Base-by-base conservation (phyloP, 495 filamentous ascomycete genomes). In the Lasiosphaeria miniovina region DNA sequence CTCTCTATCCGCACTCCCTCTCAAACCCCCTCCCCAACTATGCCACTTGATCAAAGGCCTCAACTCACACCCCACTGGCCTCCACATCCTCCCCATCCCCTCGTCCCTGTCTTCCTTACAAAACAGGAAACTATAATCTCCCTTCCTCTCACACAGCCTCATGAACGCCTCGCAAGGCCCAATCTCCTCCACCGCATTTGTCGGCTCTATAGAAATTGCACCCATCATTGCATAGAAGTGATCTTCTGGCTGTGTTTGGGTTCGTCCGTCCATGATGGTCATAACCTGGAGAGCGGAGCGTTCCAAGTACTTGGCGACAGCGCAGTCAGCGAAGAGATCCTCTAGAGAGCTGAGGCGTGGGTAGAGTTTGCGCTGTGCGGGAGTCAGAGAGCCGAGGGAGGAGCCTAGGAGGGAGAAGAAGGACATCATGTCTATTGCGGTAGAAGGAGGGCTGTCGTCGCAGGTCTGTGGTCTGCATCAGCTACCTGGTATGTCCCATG, bases 211-310 rank as follows among this genome's bases (percentile, higher is more conserved):
- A 7, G 51, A 36, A 24, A 53, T 53, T 3, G 51, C 51, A 11
- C 51, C 51, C 3, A 53, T 53, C 51, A 53, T 53, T 11, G 51
- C 51, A 24, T 53, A 53, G 32, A 53, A 53, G 3, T 53, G 51
- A 40, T 53, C 51, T 12, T 53, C 51, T 0, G 51, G 51, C 36
- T 11, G 10, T 11, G 51, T 53, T 33, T 53, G 51, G 3, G 36
- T 40, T 7, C 51, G 51, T 17, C 17, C 31, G 33, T 53, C 51
- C 51, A 53, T 53, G 12, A 53, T 35, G n/a, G 31, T 6, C 51
- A 53, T 53, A 0, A 53, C 51, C 51, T 53, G 51, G 10, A 53
- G 51, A 4, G 51, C 51, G 5, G 51, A 53, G 12, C 51, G 11
- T 24, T 53, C 24, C 51, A 36, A 24, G 17, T 53, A 53, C 14